Evolutionary conservation across 2,329 filamentous ascomycete species (phyloP).

Genomic region (Berkeleyomyces basicola): DNA sequence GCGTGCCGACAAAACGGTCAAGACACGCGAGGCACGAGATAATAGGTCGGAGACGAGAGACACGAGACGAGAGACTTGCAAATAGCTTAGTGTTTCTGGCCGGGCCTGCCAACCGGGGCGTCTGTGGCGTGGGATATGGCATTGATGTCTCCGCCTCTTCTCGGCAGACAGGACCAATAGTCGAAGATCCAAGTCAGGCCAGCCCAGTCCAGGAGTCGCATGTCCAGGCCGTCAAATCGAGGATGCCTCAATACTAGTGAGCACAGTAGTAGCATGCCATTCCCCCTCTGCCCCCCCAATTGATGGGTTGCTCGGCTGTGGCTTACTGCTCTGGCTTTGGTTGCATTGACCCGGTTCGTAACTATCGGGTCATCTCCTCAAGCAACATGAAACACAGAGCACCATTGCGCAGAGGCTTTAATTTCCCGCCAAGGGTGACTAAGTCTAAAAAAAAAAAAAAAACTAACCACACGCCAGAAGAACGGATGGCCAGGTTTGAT

Average conservation of each 20-base stretch:
- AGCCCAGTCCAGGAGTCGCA: no score
- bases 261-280: no score
- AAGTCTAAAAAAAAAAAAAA: not conserved
- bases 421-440: not conserved
- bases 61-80: not conserved
- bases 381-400: not conserved
- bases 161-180: no score
- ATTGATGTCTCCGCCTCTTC: not conserved
- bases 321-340: not conserved
- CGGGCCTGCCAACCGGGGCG: not conserved
- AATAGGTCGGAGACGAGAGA: not conserved
- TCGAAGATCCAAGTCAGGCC: no score
- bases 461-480: not conserved
- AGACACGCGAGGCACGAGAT: not conserved
- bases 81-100: not conserved
- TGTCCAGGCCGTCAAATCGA: no score
- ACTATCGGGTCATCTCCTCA: not conserved
- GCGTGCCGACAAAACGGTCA: not conserved
- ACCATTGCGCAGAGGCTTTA: not conserved
- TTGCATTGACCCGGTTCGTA: not conserved
- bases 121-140: not conserved
- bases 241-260: no score
- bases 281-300: no score
- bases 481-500: not conserved
- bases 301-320: no score